phyloP scores from a whole-genome alignment of 257 asterid species.

The Penstemon eatonii region DNA sequence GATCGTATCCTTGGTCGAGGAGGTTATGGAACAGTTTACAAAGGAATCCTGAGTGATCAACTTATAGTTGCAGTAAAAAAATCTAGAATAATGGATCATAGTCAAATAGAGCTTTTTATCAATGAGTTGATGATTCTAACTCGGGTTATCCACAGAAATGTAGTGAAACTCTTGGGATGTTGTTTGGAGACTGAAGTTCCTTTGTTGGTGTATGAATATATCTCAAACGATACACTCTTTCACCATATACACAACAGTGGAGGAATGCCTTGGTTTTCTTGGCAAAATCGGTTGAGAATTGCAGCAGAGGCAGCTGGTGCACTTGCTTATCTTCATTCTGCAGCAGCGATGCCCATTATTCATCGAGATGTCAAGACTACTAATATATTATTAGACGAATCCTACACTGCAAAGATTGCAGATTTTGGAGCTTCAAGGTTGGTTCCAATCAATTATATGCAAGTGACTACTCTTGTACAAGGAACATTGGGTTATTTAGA shows the following conservation, averaged over 20 bases:
- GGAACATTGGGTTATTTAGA: constrained; percentile 13
- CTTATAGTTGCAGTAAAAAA: constrained; percentile 30
- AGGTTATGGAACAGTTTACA: constrained; percentile 32
- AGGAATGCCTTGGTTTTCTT: constrained; percentile 24
- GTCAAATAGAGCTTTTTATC: constrained; percentile 29
- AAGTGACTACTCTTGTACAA: constrained; percentile 6
- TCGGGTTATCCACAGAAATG: constrained; percentile 30
- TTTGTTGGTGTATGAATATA: constrained; percentile 28
- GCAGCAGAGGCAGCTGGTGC: constrained; percentile 35
- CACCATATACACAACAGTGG: constrained; percentile 27
- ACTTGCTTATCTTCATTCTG: constrained; percentile 29
- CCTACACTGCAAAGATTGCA: constrained; percentile 12
- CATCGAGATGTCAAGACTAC: constrained; percentile 29
- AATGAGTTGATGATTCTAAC: constrained; percentile 32
- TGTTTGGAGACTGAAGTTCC: constrained; percentile 37
- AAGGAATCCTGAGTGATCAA: constrained; percentile 21
- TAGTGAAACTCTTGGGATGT: constrained; percentile 33
- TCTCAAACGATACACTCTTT: constrained; percentile 28
- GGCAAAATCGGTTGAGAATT: constrained; percentile 29
- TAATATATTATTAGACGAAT: constrained; percentile 27
- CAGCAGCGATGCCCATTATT: constrained; percentile 22
- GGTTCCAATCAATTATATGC: background rate
- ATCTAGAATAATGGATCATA: constrained; percentile 30
- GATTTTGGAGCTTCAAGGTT: constrained; percentile 21
- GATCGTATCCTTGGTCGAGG: constrained; percentile 21